phyloP scores from a whole-genome alignment of 2,329 filamentous ascomycete genomes.

The Fusarium fujikuroi region DNA sequence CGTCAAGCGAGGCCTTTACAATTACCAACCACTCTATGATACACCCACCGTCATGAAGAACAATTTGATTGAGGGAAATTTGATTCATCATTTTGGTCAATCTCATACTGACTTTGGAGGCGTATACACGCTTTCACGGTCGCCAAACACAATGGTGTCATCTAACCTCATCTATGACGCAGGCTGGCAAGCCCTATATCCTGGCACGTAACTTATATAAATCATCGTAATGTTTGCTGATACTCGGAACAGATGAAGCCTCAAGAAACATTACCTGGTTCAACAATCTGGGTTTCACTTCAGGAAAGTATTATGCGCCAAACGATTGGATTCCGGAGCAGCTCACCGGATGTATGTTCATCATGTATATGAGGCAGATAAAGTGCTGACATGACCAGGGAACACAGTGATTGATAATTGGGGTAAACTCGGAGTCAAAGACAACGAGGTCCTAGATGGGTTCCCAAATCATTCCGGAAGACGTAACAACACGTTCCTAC shows the following conservation, averaged over 20 bases:
- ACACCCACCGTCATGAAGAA: not conserved
- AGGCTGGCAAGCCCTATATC: not conserved
- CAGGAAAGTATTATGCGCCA: not conserved
- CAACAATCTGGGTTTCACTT: constrained; percentile 3
- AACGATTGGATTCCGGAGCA: constrained; percentile 11
- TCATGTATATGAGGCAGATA: no score
- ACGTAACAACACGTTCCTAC: constrained; percentile 6
- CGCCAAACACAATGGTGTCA: not conserved
- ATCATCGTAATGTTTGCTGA: accelerated
- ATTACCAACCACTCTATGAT: not conserved
- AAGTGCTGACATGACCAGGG: no score
- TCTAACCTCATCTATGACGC: constrained; percentile 11
- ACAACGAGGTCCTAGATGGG: not conserved
- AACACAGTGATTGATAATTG: constrained; percentile 5
- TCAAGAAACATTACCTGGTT: constrained; percentile 11
- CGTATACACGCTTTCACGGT: constrained; percentile 1
- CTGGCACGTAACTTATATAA: not conserved
- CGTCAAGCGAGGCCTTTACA: not conserved
- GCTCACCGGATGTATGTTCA: not conserved
- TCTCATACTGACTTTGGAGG: constrained; percentile 6
- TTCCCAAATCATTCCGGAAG: not conserved
- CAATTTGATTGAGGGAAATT: constrained; percentile 1
- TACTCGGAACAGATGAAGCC: not conserved
- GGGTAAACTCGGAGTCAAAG: constrained; percentile 1
- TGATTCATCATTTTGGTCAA: constrained; percentile 2